Evolutionary conservation across 768 basidiomycete species (phyloP).

Genomic region (Suillus placidus): DNA sequence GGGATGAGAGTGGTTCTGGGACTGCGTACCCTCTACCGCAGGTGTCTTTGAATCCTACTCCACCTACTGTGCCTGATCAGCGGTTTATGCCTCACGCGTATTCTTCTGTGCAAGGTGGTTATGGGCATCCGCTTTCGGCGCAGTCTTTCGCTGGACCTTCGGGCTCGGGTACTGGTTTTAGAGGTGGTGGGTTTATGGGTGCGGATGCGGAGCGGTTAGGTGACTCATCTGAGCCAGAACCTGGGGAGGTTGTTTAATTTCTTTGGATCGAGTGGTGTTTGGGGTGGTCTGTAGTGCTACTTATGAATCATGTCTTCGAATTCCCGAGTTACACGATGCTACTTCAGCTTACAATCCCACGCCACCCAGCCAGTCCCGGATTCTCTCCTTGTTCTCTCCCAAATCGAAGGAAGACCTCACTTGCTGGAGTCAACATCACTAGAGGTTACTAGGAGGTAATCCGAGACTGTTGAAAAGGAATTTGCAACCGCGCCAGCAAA

Average conservation of each 20-base stretch:
- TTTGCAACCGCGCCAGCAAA: too few species aligned
- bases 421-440: too few species aligned
- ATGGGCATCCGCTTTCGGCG: not conserved
- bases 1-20: conserved; percentile 22
- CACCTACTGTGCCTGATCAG: not conserved
- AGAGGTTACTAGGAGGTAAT: too few species aligned
- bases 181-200: not conserved
- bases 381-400: too few species aligned
- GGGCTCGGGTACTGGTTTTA: not conserved
- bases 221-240: conserved; percentile 1
- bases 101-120: not conserved
- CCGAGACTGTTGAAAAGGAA: too few species aligned
- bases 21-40: not conserved
- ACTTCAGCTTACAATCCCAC: not conserved
- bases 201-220: not conserved
- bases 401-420: too few species aligned
- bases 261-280: not conserved
- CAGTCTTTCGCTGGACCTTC: not conserved
- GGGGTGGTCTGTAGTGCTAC: not conserved
- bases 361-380: not conserved
- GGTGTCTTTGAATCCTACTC: not conserved
- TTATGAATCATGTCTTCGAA: not conserved
- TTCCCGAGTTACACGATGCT: too few species aligned
- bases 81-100: not conserved
- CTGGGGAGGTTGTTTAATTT: not conserved